Conservation (phyloP, 1,284 basidiomycete genomes). For the Ganoderma lucidum region DNA sequence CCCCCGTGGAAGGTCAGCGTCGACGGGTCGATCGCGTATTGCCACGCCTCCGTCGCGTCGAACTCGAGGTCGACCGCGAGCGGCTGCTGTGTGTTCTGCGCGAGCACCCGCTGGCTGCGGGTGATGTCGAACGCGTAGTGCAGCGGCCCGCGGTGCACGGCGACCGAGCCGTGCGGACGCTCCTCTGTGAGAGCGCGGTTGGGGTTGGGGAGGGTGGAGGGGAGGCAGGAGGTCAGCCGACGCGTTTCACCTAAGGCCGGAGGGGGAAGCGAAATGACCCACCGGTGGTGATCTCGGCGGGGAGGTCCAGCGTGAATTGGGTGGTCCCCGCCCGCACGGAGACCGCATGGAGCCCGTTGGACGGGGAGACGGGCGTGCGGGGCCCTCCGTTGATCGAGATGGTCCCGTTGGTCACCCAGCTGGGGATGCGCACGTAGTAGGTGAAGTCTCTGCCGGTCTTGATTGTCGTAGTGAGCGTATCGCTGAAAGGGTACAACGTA, state of each 20-base stretch:
- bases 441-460: slow-evolving; percentile 57
- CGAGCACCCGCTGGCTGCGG: slow-evolving; percentile 52
- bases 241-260: neutral
- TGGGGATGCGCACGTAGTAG: slow-evolving; percentile 63
- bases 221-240: neutral
- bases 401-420: slow-evolving; percentile 60
- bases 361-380: slow-evolving; percentile 47
- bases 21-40: slow-evolving; percentile 63
- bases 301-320: slow-evolving; percentile 53
- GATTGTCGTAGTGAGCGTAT: slow-evolving; percentile 58
- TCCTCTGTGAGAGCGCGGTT: slow-evolving; percentile 44
- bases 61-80: slow-evolving; percentile 62
- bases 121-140: slow-evolving; percentile 63
- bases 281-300: slow-evolving; percentile 59
- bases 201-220: neutral
- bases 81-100: slow-evolving; percentile 53
- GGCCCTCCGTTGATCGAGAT: slow-evolving; percentile 54
- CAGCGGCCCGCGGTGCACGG: slow-evolving; percentile 62
- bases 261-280: slow-evolving; percentile 12
- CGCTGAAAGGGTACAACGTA: slow-evolving; percentile 66
- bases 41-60: slow-evolving; percentile 56
- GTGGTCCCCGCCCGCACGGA: slow-evolving; percentile 53
- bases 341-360: slow-evolving; percentile 58
- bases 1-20: slow-evolving; percentile 56
- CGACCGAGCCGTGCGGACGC: slow-evolving; percentile 60